phyloP scores from a whole-genome alignment of 2,329 filamentous ascomycete species.

The Orbilia javanica region DNA sequence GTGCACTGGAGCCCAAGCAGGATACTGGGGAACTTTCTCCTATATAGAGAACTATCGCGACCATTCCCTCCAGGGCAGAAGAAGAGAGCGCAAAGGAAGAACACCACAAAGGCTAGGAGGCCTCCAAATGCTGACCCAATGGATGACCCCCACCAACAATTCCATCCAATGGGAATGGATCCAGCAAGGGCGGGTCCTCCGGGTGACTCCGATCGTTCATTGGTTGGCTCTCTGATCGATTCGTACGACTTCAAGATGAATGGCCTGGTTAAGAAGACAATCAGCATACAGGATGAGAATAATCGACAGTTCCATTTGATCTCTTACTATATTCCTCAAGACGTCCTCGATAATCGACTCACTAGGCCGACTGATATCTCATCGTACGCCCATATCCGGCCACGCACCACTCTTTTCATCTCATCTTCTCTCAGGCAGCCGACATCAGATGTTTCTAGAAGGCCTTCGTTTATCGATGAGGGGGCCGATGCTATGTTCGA shows the following conservation, averaged over 20 bases:
- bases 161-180: constrained; percentile 49
- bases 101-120: constrained; percentile 64
- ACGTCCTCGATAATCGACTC: constrained; percentile 76
- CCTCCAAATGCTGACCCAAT: constrained; percentile 31
- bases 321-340: constrained; percentile 86
- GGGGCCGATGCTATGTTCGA: constrained; percentile 52
- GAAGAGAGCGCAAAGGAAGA: constrained; percentile 82
- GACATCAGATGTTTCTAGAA: constrained; percentile 51
- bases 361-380: constrained; percentile 71
- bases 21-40: constrained; percentile 84
- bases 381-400: constrained; percentile 35
- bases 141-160: constrained; percentile 47
- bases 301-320: constrained; percentile 83
- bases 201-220: constrained; percentile 68
- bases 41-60: constrained; percentile 84
- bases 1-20: constrained; percentile 90
- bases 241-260: constrained; percentile 87
- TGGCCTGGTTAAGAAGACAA: constrained; percentile 91
- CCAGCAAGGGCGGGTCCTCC: constrained; percentile 44
- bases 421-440: constrained; percentile 55
- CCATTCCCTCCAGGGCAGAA: constrained; percentile 85
- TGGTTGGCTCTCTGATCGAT: constrained; percentile 88
- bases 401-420: constrained; percentile 46
- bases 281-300: constrained; percentile 80
- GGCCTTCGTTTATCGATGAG: constrained; percentile 55